phyloP scores from a whole-genome alignment of 495 filamentous ascomycete genomes.

The Schizothecium vesticola region DNA sequence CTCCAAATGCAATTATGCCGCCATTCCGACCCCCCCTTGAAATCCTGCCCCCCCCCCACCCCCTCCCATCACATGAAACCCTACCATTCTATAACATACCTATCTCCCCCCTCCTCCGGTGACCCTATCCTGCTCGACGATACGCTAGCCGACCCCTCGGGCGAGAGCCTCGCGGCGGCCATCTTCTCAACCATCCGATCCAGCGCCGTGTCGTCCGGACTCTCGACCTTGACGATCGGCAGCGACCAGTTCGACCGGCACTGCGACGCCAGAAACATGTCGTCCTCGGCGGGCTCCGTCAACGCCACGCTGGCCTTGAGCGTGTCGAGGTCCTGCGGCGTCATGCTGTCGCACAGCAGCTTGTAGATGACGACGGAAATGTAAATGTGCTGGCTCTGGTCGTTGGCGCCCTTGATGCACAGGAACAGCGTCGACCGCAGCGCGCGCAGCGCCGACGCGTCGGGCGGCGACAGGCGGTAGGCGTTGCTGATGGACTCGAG shows the following conservation, averaged over 20 bases:
- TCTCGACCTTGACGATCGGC: neutral
- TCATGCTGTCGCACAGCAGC: neutral
- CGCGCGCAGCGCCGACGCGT: constrained; percentile 7
- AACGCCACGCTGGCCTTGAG: neutral
- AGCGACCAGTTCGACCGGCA: neutral
- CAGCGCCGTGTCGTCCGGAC: neutral
- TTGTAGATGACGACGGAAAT: neutral
- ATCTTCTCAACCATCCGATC: neutral
- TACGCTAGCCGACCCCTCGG: neutral
- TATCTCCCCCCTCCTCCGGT: neutral
- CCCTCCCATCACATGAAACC: neutral
- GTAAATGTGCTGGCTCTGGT: constrained; percentile 15
- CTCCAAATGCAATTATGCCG: neutral
- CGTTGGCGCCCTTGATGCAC: constrained; percentile 27
- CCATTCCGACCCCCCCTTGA: neutral
- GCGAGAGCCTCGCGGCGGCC: neutral
- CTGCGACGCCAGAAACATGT: neutral
- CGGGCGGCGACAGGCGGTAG: neutral
- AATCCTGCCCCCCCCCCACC: too few relatives aligned
- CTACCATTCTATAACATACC: neutral
- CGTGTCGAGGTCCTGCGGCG: neutral
- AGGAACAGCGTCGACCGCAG: constrained; percentile 29
- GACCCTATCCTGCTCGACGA: neutral
- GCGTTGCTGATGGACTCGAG: neutral
- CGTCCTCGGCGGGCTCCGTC: neutral